Evolutionary conservation across 2,329 filamentous ascomycete species (phyloP), one percentile per base, ranked within the genome.

Genomic region (Diaporthe nobilis): DNA sequence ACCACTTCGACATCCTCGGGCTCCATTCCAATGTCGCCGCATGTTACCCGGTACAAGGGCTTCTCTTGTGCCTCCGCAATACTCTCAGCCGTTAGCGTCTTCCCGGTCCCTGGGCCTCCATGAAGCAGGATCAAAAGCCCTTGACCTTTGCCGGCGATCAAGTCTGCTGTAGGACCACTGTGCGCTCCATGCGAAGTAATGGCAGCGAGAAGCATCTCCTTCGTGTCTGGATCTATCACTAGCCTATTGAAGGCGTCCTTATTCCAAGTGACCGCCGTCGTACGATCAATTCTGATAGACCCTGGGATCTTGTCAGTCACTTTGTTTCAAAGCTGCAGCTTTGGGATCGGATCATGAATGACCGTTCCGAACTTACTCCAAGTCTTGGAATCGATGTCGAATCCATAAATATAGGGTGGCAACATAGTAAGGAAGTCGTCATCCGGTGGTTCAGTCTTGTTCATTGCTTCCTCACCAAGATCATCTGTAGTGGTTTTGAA

Each of bases 401-500:
- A 53, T 25, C 22, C 49, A 53, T 53, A 25, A 9, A 53, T 53
- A 7, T 53, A 25, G 9, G 49, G n/a, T 53, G 49, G 49, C 4
- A 53, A 13, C 49, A 53, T 53, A n/a, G n/a, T n/a, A 53, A 53
- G 49, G n/a, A 53, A 53, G 22, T 53, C 49, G 49, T 53, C 49
- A 53, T 53, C 10, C 15, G 49, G 49, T 13, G n/a, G 49, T 25
- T 53, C 49, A 5, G 22, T 25, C 49, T 53, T 53, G 22, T 53
- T 53, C 49, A 53, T 25, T 53, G 49, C 49, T 25, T 53, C 49
- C 5, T 53, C 49, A 13, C 49, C 49, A 53, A 53, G 49, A 53
- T 53, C 49, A 1, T 53, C 49, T 53, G 10, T 4, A 25, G 22
- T 2, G 49, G 1, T 25, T 12, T 4, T 25, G 49, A 53, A 53